Conservation (phyloP, 495 filamentous ascomycete species). For the Talaromyces thailandensis region DNA sequence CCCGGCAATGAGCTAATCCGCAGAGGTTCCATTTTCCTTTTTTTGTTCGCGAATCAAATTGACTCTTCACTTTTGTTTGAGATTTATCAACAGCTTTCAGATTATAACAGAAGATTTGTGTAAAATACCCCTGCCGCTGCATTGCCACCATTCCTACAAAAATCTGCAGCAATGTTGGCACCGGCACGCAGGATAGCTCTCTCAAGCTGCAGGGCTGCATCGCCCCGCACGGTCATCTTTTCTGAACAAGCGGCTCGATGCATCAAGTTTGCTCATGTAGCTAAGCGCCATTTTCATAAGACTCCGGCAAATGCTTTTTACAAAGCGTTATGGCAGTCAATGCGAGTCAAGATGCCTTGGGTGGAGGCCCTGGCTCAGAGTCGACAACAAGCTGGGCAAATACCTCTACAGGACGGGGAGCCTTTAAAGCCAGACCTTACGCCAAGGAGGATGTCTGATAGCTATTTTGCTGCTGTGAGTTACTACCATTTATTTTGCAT, state of each 20-base stretch:
- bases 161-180: not conserved
- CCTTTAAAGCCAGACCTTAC: constrained; percentile 36
- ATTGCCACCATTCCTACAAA: not conserved
- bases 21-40: not conserved
- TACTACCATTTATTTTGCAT: not conserved
- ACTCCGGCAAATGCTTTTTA: constrained; percentile 18
- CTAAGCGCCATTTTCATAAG: constrained; percentile 18
- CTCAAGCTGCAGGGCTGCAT: not conserved
- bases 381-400: constrained; percentile 26
- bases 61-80: not conserved
- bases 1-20: not conserved
- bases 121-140: not conserved
- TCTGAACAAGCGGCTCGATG: not conserved
- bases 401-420: not conserved
- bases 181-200: constrained; percentile 2
- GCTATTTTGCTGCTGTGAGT: constrained; percentile 52
- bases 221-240: not conserved
- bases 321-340: constrained; percentile 34
- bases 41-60: not conserved
- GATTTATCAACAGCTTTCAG: not conserved
- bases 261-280: not conserved
- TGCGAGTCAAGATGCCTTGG: constrained; percentile 60
- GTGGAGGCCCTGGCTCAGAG: constrained; percentile 53
- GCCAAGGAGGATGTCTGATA: constrained; percentile 59
- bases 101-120: not conserved